Conservation (phyloP, 164 flowering plant genomes). For the Vitis cinerea region DNA sequence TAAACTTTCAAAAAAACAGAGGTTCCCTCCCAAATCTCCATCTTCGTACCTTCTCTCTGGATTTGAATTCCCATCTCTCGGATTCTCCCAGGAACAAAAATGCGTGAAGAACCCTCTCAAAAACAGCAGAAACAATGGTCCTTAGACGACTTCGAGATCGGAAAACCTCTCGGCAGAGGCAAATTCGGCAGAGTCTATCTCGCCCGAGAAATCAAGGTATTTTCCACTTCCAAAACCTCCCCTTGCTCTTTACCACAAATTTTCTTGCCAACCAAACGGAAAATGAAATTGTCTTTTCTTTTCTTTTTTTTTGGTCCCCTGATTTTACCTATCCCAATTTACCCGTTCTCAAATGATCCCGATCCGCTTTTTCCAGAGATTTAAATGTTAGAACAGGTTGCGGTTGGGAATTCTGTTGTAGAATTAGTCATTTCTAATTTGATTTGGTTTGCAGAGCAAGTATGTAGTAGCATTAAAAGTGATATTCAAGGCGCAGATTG, state of each 20-base stretch:
- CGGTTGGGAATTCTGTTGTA: not conserved
- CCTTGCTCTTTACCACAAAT: too few species aligned
- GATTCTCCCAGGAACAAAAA: not conserved
- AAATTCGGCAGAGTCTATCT: conserved; percentile 90
- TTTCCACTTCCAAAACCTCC: not conserved
- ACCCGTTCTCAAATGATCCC: too few species aligned
- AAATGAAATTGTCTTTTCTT: not conserved
- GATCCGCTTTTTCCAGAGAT: too few species aligned
- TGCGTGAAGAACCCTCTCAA: not conserved
- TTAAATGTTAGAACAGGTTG: too few species aligned
- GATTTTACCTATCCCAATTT: too few species aligned
- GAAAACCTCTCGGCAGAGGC: conserved; percentile 86
- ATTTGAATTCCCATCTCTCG: too few species aligned
- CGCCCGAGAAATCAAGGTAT: conserved; percentile 75
- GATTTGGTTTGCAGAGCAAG: conserved; percentile 44
- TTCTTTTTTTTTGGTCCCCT: not conserved
- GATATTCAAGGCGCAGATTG: conserved; percentile 76
- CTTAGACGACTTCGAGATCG: conserved; percentile 75
- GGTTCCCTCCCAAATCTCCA: too few species aligned
- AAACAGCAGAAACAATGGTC: conserved; percentile 29
- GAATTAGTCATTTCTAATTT: not conserved
- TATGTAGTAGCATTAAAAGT: conserved; percentile 84
- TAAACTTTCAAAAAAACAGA: too few species aligned
- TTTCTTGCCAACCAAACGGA: too few species aligned
- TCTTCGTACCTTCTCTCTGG: too few species aligned